Percentiles rank a stretch among this genome's conserved stretches.
phyloP scores from a whole-genome alignment of 2,329 filamentous ascomycete genomes.

The Claviceps purpurea region DNA sequence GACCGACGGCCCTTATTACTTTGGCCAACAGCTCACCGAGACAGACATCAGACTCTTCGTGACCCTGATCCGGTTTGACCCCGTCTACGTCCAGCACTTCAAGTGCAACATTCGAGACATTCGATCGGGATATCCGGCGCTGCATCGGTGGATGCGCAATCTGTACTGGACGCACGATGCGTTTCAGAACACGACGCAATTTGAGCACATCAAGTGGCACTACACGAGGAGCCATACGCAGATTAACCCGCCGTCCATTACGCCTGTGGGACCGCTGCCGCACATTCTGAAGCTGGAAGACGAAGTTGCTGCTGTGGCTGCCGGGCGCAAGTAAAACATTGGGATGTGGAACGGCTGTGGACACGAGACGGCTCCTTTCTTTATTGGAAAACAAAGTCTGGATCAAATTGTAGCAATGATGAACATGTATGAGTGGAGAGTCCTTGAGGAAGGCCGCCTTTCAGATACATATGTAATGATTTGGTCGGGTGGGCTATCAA shows the following conservation, averaged over 20 bases:
- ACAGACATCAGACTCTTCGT: constrained; percentile 64
- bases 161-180: constrained; percentile 75
- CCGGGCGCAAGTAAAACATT: constrained; percentile 7
- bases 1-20: constrained; percentile 52
- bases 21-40: constrained; percentile 65
- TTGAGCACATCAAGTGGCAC: constrained; percentile 85
- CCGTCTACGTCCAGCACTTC: constrained; percentile 78
- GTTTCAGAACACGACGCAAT: constrained; percentile 74
- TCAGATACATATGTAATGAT: no score
- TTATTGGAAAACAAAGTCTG: no score
- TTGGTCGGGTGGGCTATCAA: no score
- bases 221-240: constrained; percentile 49
- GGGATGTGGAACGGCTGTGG: background rate
- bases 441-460: no score
- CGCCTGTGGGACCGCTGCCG: constrained; percentile 72
- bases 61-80: constrained; percentile 62
- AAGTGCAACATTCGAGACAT: constrained; percentile 81
- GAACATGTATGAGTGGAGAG: no score
- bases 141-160: constrained; percentile 71
- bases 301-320: constrained; percentile 55
- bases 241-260: constrained; percentile 60
- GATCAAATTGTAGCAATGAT: no score
- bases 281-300: constrained; percentile 66
- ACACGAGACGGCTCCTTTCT: background rate
- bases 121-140: constrained; percentile 63